Conservation (phyloP, 116 monocot genomes). For the Zostera marina region DNA sequence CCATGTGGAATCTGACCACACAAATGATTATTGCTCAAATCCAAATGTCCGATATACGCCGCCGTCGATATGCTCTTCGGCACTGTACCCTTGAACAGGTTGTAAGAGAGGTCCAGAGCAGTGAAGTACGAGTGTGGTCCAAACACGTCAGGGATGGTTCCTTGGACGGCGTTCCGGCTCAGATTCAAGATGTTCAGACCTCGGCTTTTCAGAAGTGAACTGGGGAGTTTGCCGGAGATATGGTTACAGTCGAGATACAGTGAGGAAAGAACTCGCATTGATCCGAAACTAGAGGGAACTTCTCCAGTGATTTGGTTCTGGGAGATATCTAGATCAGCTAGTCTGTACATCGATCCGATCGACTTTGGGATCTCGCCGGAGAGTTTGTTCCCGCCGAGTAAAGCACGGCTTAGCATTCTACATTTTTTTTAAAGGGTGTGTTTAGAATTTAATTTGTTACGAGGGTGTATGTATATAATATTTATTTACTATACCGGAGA, state of each 20-base stretch:
- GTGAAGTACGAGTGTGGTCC: constrained; percentile 37
- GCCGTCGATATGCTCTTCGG: constrained; percentile 29
- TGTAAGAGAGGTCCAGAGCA: constrained; percentile 40
- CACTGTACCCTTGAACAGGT: constrained; percentile 31
- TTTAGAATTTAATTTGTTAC: too few relatives aligned
- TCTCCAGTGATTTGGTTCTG: constrained; percentile 32
- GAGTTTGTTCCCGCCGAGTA: constrained; percentile 46
- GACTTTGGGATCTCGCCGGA: constrained; percentile 42
- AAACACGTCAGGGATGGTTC: constrained; percentile 52
- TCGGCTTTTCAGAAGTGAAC: constrained; percentile 20
- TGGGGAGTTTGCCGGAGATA: constrained; percentile 44
- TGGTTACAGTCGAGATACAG: constrained; percentile 51
- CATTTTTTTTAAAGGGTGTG: background rate
- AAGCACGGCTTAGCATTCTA: constrained; percentile 49
- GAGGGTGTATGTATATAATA: background rate
- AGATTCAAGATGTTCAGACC: constrained; percentile 67
- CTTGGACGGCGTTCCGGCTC: constrained; percentile 50
- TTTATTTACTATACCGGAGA: constrained; percentile 8
- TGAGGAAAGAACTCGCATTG: constrained; percentile 12
- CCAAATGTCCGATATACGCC: constrained; percentile 52
- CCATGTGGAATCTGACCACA: constrained; percentile 49
- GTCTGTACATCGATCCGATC: constrained; percentile 30
- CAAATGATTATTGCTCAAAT: constrained; percentile 59
- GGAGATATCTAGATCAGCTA: constrained; percentile 67
- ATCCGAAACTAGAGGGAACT: constrained; percentile 33